A percentile compares a stretch with the other conserved stretches of the same genome.
phyloP scores from a whole-genome alignment of 768 basidiomycete species.

The Lactarius akahatsu region DNA sequence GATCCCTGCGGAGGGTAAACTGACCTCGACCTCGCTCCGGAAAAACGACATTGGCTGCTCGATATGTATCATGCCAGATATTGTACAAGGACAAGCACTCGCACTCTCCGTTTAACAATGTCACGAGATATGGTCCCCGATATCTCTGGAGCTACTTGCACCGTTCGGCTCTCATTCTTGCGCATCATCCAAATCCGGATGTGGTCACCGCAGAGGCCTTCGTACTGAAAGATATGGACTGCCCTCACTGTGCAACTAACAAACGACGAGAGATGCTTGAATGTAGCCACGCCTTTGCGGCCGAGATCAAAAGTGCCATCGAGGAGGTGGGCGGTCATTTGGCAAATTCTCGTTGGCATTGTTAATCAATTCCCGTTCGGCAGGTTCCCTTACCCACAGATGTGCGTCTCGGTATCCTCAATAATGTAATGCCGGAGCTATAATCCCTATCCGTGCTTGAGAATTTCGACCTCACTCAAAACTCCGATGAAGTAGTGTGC shows the following conservation, averaged over 20 bases:
- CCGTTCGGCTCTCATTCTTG: constrained; percentile 15
- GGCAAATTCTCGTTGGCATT: background rate
- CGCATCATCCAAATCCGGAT: constrained; percentile 6
- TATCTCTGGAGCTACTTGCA: constrained; percentile 20
- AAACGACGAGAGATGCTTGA: constrained; percentile 11
- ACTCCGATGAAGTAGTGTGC: background rate
- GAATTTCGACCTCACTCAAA: background rate
- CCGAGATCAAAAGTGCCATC: constrained; percentile 1
- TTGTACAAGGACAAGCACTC: background rate
- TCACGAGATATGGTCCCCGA: background rate
- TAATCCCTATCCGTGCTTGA: background rate
- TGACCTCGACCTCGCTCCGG: background rate
- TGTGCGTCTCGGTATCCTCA: background rate
- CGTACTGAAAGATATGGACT: constrained; percentile 6
- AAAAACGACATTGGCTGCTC: background rate
- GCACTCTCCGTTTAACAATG: no score
- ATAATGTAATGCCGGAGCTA: background rate
- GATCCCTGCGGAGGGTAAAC: background rate
- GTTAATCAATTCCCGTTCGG: background rate
- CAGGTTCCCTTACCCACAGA: constrained; percentile 11
- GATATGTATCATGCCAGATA: constrained; percentile 1
- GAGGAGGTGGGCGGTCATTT: background rate
- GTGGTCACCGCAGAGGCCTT: constrained; percentile 4
- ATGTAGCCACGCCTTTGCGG: constrained; percentile 7
- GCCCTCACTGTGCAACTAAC: background rate